Base-by-base conservation (phyloP, 352 stramenopile species). In the Phytophthora foliorum region DNA sequence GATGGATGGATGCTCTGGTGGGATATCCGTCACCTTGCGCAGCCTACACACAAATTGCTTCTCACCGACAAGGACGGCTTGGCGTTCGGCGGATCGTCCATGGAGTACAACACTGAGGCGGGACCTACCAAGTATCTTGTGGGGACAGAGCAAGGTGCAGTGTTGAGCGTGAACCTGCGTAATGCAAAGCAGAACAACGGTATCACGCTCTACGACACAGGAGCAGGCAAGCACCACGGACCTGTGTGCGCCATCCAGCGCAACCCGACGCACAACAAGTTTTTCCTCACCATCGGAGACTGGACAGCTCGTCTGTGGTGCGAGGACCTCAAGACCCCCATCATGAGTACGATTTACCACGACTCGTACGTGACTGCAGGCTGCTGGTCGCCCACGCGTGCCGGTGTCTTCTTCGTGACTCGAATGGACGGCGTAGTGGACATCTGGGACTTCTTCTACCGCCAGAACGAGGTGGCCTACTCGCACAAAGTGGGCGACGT, bases 381-480 rank as follows among this genome's bases (percentile, higher is more conserved):
- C n/a, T 99, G 97, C 82, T 99, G 96, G 95, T 98, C 89, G 17
- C 97, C 97, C 16, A 98, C 97, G 29, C 89, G 97, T 25, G 93
- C 97, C 1, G 97, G 97, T 8, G 95, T 99, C 22, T 99, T 99
- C 77, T 99, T 98, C 68, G 93, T 98, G 46, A 98, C 96, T 54
- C 86, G 96, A 49, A 98, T 98, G 90, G 97, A 99, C 74, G 97
- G 97, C 55, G 94, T 98, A n/a, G 86, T 99, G 46, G 96, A 99
- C 76, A 90, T 99, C 41, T 99, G 97, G 97, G 97, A 99, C 74
- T 98, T 98, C 64, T 98, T 98, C 74, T 98, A 99, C 71, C 92
- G 93, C 6, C 97, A 99, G 73, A 98, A 98, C 75, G 97, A 99
- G 69, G 91, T 98, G 49, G 97, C 95, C 19, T 99, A 99, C 77